Evolutionary conservation across 2,329 filamentous ascomycete species (phyloP), one percentile per base, ranked within the genome.

Genomic region (Xylariaceae sp.): DNA sequence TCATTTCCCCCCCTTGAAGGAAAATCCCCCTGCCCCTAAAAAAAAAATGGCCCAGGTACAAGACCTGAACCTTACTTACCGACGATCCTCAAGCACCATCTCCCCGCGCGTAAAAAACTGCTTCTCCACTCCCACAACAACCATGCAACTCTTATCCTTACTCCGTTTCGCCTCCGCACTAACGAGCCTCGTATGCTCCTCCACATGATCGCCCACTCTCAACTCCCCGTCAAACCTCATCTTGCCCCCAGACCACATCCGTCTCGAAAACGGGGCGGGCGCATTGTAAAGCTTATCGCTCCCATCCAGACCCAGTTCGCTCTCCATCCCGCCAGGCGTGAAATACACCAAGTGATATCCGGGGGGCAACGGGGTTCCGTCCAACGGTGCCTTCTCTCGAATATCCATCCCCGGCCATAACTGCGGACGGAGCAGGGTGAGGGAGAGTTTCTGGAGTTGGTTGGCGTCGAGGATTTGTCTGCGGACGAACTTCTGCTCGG

Each of bases 161-260:
- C 81, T 80, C 56, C 70, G 74, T 67, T 86, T 87, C 0, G 78
- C 67, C 47, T 71, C 73, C 0, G 80, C 81, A 30, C 73, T 76
- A 2, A 83, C 50, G 8, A 86, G 70, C 51, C 67, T 74, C 2
- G 83, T 86, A 29, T 70, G 75, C 68, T 87, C 84, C 37, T 73
- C 75, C 53, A 27, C 50, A 45, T 8, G 53, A 55, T 30, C 54
- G 6, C 52, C 57, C 4, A 60, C 53, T 75, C 59, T 9, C 40
- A 53, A 3, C 50, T 55, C 7, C 47, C n/a, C 27, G 2, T 81
- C 85, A 45, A 19, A 59, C 35, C 67, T 65, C 68, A 86, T 80
- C 53, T 74, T 72, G 0, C 84, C 84, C 1, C 83, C 84, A 0
- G 84, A 84, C 84, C 84, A 87, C 84, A 87, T 86, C 9, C 84